phyloP scores from a whole-genome alignment of 306 rosid genomes.

The Quercus ilex region DNA sequence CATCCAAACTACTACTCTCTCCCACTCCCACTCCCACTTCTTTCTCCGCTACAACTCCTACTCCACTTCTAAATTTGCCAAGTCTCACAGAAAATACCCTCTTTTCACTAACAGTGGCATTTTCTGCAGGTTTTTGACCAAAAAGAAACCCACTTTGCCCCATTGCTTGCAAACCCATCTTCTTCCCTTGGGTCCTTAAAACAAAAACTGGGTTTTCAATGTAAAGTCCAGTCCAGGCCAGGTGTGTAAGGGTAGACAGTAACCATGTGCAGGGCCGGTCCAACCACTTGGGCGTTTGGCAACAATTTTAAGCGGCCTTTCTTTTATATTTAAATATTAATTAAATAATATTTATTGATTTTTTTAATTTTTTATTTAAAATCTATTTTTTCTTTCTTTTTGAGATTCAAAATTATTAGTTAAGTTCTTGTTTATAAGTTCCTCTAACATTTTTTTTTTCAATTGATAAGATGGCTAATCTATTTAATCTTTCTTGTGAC shows the following conservation, averaged over 20 bases:
- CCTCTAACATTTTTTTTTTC: too few species aligned
- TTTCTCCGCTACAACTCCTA: constrained; percentile 28
- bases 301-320: too few species aligned
- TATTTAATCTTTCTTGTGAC: too few species aligned
- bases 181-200: constrained; percentile 56
- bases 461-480: too few species aligned
- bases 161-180: constrained; percentile 38
- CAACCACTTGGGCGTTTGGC: too few species aligned
- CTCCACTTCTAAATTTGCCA: constrained; percentile 68
- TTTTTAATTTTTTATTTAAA: too few species aligned
- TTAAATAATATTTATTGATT: too few species aligned
- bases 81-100: constrained; percentile 79
- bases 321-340: too few species aligned
- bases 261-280: constrained; percentile 48
- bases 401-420: too few species aligned
- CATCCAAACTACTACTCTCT: constrained; percentile 62
- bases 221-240: constrained; percentile 61
- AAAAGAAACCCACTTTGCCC: constrained; percentile 33
- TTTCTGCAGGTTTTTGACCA: constrained; percentile 45
- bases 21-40: not conserved
- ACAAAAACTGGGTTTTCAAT: constrained; percentile 56
- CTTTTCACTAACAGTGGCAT: constrained; percentile 52
- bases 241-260: constrained; percentile 50
- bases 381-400: too few species aligned
- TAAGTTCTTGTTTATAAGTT: too few species aligned